Evolutionary conservation across 352 stramenopile species (phyloP), one percentile per base, ranked within the genome.

Genomic region (Saprolegnia parasitica): DNA sequence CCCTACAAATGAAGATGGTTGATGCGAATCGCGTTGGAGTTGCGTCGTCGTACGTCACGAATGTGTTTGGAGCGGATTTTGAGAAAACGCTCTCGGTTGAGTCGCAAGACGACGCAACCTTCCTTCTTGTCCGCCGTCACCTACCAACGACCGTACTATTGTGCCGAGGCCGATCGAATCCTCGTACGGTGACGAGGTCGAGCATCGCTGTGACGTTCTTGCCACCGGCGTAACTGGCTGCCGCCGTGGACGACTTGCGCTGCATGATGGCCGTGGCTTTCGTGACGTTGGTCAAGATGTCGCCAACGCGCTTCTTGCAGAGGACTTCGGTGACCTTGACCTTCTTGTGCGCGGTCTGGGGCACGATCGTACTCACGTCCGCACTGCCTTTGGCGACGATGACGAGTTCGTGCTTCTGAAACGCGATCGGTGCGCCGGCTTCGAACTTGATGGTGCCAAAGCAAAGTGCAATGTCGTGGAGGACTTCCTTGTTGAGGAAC

Each of bases 161-260:
- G n/a, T n/a, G n/a, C n/a, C n/a, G n/a, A n/a, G 24, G 55, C 29
- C 37, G 55, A 21, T 10, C 24, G 29, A 63, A 63, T 29, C 1
- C 10, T 21, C 26, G 56, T 35, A 65, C 56, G 24, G 56, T 52
- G 37, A 65, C 56, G 37, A 88, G 73, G 32, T 91, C 81, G 1
- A 91, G 67, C 45, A 91, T 77, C 5, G 78, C 72, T 29, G 80
- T 74, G 21, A 88, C 66, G 35, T 88, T 88, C 67, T 89, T 90
- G 16, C 65, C 60, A 20, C 60, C 74, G 5, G 18, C 56, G 65
- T 77, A 54, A 66, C 11, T 72, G 62, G 5, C 68, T n/a, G 68
- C 39, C 73, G 71, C 4, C n/a, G n/a, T 75, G 60, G 15, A 73
- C 29, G 11, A 77, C 73, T 16, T 71, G 72, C 81, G 76, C 20